Evolutionary conservation across 176 grass and related monocot species (phyloP).

Genomic region (Coix lacrymajobi): DNA sequence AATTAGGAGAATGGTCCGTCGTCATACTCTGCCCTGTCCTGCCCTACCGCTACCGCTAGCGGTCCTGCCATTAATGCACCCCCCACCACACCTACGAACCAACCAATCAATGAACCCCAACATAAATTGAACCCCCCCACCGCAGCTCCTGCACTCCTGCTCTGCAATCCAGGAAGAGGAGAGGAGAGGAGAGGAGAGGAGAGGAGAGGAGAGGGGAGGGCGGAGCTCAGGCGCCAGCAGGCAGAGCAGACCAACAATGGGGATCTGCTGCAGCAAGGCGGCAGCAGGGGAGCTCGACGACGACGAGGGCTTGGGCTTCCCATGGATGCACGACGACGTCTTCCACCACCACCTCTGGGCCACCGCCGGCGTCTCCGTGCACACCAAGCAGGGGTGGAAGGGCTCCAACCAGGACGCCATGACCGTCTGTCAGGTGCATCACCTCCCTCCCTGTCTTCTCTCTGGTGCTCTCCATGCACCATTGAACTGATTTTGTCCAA

Average conservation of each 20-base stretch:
- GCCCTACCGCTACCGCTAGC: too few species aligned
- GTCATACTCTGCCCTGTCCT: too few species aligned
- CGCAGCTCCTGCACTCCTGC: background rate
- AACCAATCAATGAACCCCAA: background rate
- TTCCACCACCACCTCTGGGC: conserved; percentile 40
- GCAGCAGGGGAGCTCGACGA: conserved; percentile 15
- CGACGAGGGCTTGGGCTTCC: conserved; percentile 19
- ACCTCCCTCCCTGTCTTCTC: background rate
- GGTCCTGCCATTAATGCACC: background rate
- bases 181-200: too few species aligned
- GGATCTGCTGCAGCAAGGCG: conserved; percentile 69
- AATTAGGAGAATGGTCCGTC: too few species aligned
- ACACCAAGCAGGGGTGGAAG: conserved; percentile 88
- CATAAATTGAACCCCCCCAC: background rate
- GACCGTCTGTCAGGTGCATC: conserved; percentile 51
- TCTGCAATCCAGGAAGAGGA: background rate
- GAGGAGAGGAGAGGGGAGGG: background rate
- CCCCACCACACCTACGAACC: background rate
- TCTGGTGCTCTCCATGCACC: too few species aligned
- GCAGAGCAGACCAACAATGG: conserved; percentile 35
- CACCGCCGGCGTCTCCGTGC: conserved; percentile 54
- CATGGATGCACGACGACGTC: conserved; percentile 38
- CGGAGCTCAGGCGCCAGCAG: background rate
- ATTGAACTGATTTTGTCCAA: too few species aligned
- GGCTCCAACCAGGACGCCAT: conserved; percentile 97